phyloP scores from a whole-genome alignment of 495 filamentous ascomycete genomes.

The Choiromyces venosus region DNA sequence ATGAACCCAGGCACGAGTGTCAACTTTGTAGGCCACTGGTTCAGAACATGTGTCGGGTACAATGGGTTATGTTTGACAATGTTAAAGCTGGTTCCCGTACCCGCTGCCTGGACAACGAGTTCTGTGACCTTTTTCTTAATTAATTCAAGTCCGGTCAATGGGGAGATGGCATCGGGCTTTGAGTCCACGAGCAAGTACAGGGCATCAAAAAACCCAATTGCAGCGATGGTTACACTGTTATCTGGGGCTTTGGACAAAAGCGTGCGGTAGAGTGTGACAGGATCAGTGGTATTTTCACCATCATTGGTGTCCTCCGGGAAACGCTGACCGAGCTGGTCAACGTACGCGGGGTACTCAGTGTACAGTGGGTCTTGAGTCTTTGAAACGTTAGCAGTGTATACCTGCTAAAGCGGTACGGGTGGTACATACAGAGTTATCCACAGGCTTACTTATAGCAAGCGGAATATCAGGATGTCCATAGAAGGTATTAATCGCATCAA shows the following conservation, averaged over 20 bases:
- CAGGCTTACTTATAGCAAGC: constrained; percentile 40
- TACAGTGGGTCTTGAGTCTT: constrained; percentile 37
- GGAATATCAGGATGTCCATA: constrained; percentile 41
- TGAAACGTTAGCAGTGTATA: constrained; percentile 3
- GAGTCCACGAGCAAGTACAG: constrained; percentile 40
- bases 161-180: constrained; percentile 34
- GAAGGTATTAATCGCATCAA: constrained; percentile 43
- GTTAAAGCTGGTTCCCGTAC: constrained; percentile 38
- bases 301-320: constrained; percentile 47
- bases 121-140: constrained; percentile 46
- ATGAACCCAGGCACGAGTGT: constrained; percentile 41
- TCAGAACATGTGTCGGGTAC: constrained; percentile 32
- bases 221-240: constrained; percentile 38
- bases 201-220: constrained; percentile 42
- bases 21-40: constrained; percentile 39
- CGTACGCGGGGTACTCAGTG: constrained; percentile 33
- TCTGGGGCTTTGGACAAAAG: constrained; percentile 44
- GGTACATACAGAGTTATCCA: constrained; percentile 37
- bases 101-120: constrained; percentile 41
- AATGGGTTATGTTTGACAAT: constrained; percentile 27
- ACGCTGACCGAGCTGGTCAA: constrained; percentile 48
- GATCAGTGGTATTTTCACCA: constrained; percentile 40
- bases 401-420: too few species aligned
- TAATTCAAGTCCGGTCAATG: constrained; percentile 45
- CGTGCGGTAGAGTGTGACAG: constrained; percentile 42